Evolutionary conservation across 2,329 filamentous ascomycete genomes (phyloP).

Genomic region (Penicillium sp.): DNA sequence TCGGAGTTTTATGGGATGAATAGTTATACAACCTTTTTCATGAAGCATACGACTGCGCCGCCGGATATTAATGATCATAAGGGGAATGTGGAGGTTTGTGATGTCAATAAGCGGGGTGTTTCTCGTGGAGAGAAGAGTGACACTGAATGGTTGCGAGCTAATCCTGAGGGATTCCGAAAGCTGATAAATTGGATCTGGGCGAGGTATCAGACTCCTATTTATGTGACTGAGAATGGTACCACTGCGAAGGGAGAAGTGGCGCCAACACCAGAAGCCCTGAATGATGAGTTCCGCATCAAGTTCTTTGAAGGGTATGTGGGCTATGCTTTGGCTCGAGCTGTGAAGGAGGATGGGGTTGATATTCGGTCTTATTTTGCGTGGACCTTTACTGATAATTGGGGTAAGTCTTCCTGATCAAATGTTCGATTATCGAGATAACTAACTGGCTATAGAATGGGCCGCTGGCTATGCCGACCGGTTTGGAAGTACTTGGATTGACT

Average conservation of each 20-base stretch:
- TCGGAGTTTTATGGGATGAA: conserved; percentile 92
- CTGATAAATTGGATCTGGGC: conserved; percentile 70
- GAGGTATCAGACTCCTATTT: conserved; percentile 73
- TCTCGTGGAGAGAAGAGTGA: conserved; percentile 76
- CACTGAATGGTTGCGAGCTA: conserved; percentile 73
- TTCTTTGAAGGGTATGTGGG: conserved; percentile 74
- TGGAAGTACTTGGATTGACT: conserved; percentile 76
- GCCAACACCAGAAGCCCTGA: conserved; percentile 64
- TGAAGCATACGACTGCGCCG: conserved; percentile 65
- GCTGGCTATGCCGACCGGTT: conserved; percentile 81
- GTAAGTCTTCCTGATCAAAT: conserved; percentile 36
- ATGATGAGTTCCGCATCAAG: conserved; percentile 73
- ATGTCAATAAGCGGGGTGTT: conserved; percentile 67
- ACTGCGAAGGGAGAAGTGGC: conserved; percentile 76
- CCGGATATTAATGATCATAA: conserved; percentile 61
- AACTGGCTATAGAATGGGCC: conserved; percentile 63
- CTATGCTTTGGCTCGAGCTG: conserved; percentile 61
- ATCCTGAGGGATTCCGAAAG: conserved; percentile 70
- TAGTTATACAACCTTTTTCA: conserved; percentile 81
- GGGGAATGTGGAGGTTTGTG: conserved; percentile 69
- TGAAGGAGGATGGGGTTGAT: conserved; percentile 67
- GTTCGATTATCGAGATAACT: not conserved
- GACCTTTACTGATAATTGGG: conserved; percentile 57
- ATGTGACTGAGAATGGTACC: conserved; percentile 81
- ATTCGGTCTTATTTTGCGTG: conserved; percentile 77